Conservation (phyloP, 192 early-diverging fungal genomes). For the Gaertneriomyces semiglobifer region DNA sequence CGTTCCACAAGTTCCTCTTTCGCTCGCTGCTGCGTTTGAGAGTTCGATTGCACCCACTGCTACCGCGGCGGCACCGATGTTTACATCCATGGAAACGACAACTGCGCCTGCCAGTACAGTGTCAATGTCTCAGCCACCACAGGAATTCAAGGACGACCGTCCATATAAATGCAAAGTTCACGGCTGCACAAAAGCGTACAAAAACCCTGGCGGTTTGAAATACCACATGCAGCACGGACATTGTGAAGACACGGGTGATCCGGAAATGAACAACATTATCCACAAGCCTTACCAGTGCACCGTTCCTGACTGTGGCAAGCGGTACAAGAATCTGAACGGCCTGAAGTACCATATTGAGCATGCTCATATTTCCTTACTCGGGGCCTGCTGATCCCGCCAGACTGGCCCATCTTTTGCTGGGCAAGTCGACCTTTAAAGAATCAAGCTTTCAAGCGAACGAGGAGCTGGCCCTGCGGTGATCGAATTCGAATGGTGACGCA, state of each 20-base stretch:
- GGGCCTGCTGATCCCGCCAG: conserved; percentile 9
- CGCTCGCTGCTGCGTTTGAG: not conserved
- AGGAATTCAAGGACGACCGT: conserved; percentile 58
- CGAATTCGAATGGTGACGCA: too few species aligned
- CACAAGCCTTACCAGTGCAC: conserved; percentile 65
- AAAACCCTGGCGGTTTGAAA: conserved; percentile 98
- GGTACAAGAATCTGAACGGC: conserved; percentile 98
- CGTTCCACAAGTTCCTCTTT: conserved; percentile 5
- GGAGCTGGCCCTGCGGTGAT: too few species aligned
- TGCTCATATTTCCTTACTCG: conserved; percentile 40
- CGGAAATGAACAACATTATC: conserved; percentile 58
- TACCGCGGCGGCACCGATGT: too few species aligned
- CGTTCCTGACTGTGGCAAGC: conserved; percentile 89
- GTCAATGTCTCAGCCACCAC: too few species aligned
- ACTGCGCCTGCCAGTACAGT: too few species aligned
- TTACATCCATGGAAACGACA: too few species aligned
- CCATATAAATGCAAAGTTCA: conserved; percentile 83
- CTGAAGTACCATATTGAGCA: conserved; percentile 72
- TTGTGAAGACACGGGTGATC: conserved; percentile 64
- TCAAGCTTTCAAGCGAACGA: too few species aligned
- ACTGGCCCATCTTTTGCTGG: too few species aligned
- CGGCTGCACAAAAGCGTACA: conserved; percentile 94
- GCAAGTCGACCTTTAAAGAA: too few species aligned
- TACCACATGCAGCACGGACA: conserved; percentile 98
- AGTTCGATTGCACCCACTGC: too few species aligned